phyloP scores from a whole-genome alignment of 2,329 filamentous ascomycete species.

The Talaromyces sp. region DNA sequence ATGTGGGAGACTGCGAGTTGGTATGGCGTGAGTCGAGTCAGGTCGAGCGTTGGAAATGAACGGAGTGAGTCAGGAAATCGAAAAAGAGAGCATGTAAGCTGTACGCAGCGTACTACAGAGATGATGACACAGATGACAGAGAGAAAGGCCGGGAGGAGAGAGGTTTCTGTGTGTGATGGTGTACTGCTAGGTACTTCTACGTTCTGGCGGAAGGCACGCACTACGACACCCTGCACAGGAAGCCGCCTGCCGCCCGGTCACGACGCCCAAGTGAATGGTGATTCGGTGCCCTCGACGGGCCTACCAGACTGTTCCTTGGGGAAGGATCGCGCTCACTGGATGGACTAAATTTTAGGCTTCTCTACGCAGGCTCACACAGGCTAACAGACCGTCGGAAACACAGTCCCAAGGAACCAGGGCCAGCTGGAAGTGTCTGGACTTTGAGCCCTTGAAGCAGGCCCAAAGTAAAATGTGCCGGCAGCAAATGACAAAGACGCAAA shows the following conservation, averaged over 20 bases:
- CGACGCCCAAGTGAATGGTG: neutral
- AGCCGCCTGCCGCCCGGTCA: neutral
- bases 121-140: neutral
- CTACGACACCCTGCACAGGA: neutral
- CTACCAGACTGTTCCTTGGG: neutral
- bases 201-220: neutral
- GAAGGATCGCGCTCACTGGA: neutral
- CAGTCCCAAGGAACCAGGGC: slow-evolving; percentile 3
- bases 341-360: slow-evolving; percentile 1
- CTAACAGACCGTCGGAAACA: neutral
- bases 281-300: neutral
- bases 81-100: neutral
- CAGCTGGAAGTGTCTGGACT: slow-evolving; percentile 3
- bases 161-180: neutral
- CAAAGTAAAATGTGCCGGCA: neutral
- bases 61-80: neutral
- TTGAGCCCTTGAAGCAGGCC: neutral
- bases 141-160: neutral
- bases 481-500: neutral
- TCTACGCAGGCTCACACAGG: neutral
- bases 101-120: neutral
- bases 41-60: neutral
- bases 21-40: neutral
- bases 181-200: neutral
- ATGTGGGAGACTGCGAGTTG: neutral